phyloP scores from a whole-genome alignment of 2,329 filamentous ascomycete genomes.

The Exserohilum turcica region DNA sequence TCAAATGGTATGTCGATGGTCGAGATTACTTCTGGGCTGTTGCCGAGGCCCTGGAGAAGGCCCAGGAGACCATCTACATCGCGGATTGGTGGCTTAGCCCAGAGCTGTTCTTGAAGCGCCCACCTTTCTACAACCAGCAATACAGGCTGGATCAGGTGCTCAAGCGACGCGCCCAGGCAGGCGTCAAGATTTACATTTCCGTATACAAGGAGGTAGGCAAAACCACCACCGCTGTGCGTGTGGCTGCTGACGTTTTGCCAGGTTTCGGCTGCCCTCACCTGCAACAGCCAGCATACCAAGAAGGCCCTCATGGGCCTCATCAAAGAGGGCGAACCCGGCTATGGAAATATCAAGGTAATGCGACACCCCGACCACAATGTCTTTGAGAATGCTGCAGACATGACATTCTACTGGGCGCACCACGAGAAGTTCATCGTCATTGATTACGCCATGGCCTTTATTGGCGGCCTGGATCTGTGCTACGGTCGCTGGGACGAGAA shows the following conservation, averaged over 20 bases:
- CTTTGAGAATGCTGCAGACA: slow-evolving; percentile 89
- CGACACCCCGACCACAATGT: slow-evolving; percentile 95
- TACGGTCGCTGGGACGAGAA: slow-evolving; percentile 93
- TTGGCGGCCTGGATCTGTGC: slow-evolving; percentile 91
- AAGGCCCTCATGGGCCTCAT: slow-evolving; percentile 81
- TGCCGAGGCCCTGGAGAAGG: slow-evolving; percentile 84
- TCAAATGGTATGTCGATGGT: slow-evolving; percentile 98
- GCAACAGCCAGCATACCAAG: slow-evolving; percentile 93
- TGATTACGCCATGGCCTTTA: slow-evolving; percentile 88
- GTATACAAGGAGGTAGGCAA: slow-evolving; percentile 79
- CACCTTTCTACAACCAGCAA: slow-evolving; percentile 80
- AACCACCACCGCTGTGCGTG: no score
- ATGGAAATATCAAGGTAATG: slow-evolving; percentile 88
- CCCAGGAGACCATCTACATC: slow-evolving; percentile 93
- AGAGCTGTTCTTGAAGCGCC: slow-evolving; percentile 82
- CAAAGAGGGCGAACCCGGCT: slow-evolving; percentile 77
- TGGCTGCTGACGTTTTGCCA: slow-evolving; percentile 16
- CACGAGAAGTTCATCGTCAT: slow-evolving; percentile 98
- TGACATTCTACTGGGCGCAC: slow-evolving; percentile 98
- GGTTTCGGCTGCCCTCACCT: slow-evolving; percentile 67
- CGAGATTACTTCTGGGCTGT: slow-evolving; percentile 95
- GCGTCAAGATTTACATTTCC: slow-evolving; percentile 91
- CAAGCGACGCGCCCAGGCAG: slow-evolving; percentile 86
- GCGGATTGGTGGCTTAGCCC: slow-evolving; percentile 97
- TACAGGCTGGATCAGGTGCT: slow-evolving; percentile 85